Evolutionary conservation across 2,329 filamentous ascomycete species (phyloP), one percentile per base, ranked within the genome.

Genomic region (Cytospora paraplurivora): DNA sequence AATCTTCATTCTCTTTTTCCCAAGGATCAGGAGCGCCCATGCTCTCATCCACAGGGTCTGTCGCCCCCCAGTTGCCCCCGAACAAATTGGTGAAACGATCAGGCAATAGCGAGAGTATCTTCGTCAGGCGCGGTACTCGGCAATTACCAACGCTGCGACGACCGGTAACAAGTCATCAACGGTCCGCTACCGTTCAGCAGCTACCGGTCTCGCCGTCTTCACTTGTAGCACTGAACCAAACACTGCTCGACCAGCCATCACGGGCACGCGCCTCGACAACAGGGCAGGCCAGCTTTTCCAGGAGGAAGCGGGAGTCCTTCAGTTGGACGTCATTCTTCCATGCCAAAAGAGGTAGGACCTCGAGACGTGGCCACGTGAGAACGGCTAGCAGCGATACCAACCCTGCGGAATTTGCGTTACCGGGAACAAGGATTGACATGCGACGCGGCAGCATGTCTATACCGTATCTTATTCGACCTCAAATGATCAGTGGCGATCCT

Each of bases 21-120:
- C 84, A 90, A 75, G 84, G 82, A 64, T 92, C 89, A 41, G 83
- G 81, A 1, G 85, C 83, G 32, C 87, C 89, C 17, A 89, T 92
- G 63, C 74, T 89, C 27, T 75, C 77, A 11, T 75, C 78, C 27
- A 69, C 74, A 17, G 72, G 71, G 51, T 72, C 78, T 19, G 65
- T 74, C 19, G 77, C 73, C 67, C 76, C 74, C 68, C 81, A 80
- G 66, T 74, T 85, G 37, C 79, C 85, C 10, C 88, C 87, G 19
- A 93, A 93, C 75, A 93, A 92, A 77, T 80, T 93, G 49, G 89
- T 93, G 59, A 94, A 94, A 76, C 86, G 90, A 65, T 82, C 85
- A 44, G 62, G 57, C n/a, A 44, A 56, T 37, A 59, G 41, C 33
- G 64, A 66, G 21, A 66, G 62, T 58, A 51, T 66, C 51, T 68